Base-by-base conservation (phyloP, 306 rosid species). In the Oemleria cerasiformis region DNA sequence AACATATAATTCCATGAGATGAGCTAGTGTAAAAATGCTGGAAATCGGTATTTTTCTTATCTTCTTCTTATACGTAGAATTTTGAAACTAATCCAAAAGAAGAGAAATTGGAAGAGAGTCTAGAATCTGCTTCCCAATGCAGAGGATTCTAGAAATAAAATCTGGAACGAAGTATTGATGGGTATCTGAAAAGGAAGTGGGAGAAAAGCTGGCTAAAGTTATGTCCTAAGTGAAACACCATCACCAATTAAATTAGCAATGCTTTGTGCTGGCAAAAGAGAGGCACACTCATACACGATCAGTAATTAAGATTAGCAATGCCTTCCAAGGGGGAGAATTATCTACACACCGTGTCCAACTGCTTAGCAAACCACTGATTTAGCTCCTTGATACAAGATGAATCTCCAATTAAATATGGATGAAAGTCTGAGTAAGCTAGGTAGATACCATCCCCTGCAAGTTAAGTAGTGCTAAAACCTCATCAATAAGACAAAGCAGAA, bases 321-420 rank as follows among this genome's bases (percentile, higher is more conserved):
- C 51, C 17, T 12, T 53, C 2, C 2, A 7, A 19, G 4, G 38
- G 36, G 9, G 20, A n/a, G 41, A 42, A 7, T 20, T 67, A 70
- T 56, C 68, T 34, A 66, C 92, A 47, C 85, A 94, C 99, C 39
- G 95, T 91, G 84, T 94, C 97, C 81, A 94, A 79, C 71, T 91
- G 96, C 86, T 89, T 91, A 67, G 96, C 73, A 88, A 94, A 94
- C 99, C 99, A 91, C 82, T 91, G 94, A 79, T 91, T 91, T 63
- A 94, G 85, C 84, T 94, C 97, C 76, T 87, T 86, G 44, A 89
- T 76, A 85, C 92, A 94, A 51, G 88, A 84, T 11, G 97, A 82
- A 77, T 94, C 99, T 79, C 92, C 99, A 73, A 82, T 85, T 87
- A 94, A 79, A 82, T 89, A 94, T 21, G 83, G 86, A 76, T 79